Percentiles rank a stretch among this genome's conserved stretches.
phyloP scores from a whole-genome alignment of 352 stramenopile species.

The Thraustochytrium sp. region DNA sequence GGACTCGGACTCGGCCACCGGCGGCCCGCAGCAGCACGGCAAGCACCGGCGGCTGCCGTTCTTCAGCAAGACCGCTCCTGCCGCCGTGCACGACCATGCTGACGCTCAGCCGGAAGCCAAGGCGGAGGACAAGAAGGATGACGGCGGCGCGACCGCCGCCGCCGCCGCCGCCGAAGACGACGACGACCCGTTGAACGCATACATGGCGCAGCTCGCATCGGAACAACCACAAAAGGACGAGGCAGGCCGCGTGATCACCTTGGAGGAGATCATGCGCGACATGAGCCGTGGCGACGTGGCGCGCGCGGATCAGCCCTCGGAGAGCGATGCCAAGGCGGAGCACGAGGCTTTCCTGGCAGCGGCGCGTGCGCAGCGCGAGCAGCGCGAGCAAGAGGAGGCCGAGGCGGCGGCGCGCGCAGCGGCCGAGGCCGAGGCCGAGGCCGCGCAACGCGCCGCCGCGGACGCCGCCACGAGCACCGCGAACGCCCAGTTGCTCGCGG shows the following conservation, averaged over 20 bases:
- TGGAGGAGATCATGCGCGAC: constrained; percentile 55
- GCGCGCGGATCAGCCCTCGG: constrained; percentile 2
- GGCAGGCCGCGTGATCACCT: constrained; percentile 50
- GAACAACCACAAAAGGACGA: not conserved
- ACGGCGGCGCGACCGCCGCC: not conserved
- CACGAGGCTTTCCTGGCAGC: not conserved
- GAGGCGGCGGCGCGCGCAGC: not conserved
- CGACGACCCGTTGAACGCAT: constrained; percentile 44
- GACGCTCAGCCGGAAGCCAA: not conserved
- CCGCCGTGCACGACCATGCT: too few species aligned
- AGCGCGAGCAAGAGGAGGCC: not conserved
- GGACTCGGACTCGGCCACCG: too few species aligned
- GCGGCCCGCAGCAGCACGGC: too few species aligned
- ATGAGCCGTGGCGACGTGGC: not conserved
- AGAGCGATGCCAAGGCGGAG: not conserved
- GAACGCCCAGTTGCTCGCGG: not conserved
- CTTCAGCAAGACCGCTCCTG: too few species aligned
- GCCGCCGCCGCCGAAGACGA: not conserved
- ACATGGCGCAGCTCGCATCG: constrained; percentile 41
- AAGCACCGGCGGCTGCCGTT: too few species aligned
- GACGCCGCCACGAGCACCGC: too few species aligned
- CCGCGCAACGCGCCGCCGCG: too few species aligned
- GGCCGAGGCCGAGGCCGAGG: too few species aligned
- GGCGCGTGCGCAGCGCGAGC: not conserved
- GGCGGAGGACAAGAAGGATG: not conserved